These are phyloP conservation scores for Suhomyces pyralidae DNA, from an alignment of 805 yeast genomes.

Conservation along the genomic window DNA sequence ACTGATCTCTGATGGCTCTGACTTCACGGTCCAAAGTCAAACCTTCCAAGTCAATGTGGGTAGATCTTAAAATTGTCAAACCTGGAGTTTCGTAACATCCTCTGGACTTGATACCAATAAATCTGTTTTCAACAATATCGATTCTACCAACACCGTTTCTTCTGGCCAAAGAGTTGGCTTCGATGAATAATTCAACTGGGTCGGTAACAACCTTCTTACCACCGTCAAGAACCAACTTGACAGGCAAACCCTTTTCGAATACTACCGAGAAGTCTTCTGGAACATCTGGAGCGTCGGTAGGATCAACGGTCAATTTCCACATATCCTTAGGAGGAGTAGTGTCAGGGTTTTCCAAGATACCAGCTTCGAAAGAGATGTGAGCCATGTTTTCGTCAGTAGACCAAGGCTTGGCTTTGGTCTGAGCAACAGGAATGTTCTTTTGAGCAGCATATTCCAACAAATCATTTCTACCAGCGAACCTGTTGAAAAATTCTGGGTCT, in stretches of 20 bases:
- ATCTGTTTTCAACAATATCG: constrained; percentile 98
- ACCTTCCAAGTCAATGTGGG: constrained; percentile 97
- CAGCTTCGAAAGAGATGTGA: constrained; percentile 98
- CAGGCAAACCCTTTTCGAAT: constrained; percentile 85
- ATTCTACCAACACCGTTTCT: constrained; percentile 99
- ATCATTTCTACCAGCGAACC: constrained; percentile 98
- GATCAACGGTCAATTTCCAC: constrained; percentile 99
- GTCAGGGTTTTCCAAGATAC: constrained; percentile 97
- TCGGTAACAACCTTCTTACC: constrained; percentile 64
- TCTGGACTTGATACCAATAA: constrained; percentile 97
- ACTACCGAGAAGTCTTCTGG: constrained; percentile 87
- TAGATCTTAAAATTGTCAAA: constrained; percentile 85
- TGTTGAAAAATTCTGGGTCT: constrained; percentile 88
- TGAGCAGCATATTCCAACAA: constrained; percentile 88
- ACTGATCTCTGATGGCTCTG: constrained; percentile 92
- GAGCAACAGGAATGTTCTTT: constrained; percentile 91
- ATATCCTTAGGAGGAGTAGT: constrained; percentile 99
- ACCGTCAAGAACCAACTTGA: constrained; percentile 69
- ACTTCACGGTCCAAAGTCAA: constrained; percentile 96
- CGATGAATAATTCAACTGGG: constrained; percentile 87
- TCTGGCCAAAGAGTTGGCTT: constrained; percentile 94
- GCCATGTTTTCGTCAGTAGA: constrained; percentile 99
- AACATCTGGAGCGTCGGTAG: constrained; percentile 86
- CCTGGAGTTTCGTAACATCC: constrained; percentile 99
- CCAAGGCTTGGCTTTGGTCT: constrained; percentile 99